A percentile compares a stretch with the other conserved stretches of the same genome.
Evolutionary conservation across 805 yeast genomes (phyloP).

Genomic region (Priceomyces melissophilus): DNA sequence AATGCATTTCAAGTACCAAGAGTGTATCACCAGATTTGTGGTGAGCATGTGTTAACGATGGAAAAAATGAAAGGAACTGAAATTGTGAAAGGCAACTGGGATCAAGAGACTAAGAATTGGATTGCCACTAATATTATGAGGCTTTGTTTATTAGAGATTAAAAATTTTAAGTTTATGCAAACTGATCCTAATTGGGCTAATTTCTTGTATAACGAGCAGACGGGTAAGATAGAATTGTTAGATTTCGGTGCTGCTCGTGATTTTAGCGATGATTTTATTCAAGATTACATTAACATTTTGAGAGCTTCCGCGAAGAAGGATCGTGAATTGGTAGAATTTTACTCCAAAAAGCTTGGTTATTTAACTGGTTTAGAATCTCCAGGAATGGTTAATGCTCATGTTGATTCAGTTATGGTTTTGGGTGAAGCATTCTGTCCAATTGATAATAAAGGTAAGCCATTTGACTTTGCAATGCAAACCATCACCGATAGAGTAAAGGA

Average conservation of each 20-base stretch:
- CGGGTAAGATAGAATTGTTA: conserved; percentile 73
- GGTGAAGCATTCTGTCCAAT: conserved; percentile 84
- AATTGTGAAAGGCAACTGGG: conserved; percentile 71
- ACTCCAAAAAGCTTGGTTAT: conserved; percentile 75
- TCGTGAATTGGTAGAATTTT: conserved; percentile 56
- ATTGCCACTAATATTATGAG: conserved; percentile 85
- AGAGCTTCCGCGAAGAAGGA: conserved; percentile 73
- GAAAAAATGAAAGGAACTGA: conserved; percentile 80
- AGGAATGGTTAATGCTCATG: conserved; percentile 87
- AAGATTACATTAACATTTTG: conserved; percentile 65
- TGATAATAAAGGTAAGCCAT: conserved; percentile 48
- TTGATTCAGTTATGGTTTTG: conserved; percentile 82
- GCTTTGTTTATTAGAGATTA: conserved; percentile 80
- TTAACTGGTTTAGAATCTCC: conserved; percentile 87
- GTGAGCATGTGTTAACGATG: conserved; percentile 86
- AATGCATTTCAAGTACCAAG: conserved; percentile 75
- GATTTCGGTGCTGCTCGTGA: conserved; percentile 96
- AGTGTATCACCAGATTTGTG: conserved; percentile 73
- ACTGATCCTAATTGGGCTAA: conserved; percentile 99
- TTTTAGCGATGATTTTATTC: conserved; percentile 64
- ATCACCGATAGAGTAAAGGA: conserved; percentile 90
- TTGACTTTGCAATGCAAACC: conserved; percentile 79
- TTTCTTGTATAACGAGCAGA: conserved; percentile 73
- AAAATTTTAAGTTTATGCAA: conserved; percentile 87
- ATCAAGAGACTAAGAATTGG: conserved; percentile 72